A percentile compares a stretch with the other conserved stretches of the same genome.
Evolutionary conservation across 805 yeast species (phyloP).

Genomic region (Kluyveromyces dobzhanskii): DNA sequence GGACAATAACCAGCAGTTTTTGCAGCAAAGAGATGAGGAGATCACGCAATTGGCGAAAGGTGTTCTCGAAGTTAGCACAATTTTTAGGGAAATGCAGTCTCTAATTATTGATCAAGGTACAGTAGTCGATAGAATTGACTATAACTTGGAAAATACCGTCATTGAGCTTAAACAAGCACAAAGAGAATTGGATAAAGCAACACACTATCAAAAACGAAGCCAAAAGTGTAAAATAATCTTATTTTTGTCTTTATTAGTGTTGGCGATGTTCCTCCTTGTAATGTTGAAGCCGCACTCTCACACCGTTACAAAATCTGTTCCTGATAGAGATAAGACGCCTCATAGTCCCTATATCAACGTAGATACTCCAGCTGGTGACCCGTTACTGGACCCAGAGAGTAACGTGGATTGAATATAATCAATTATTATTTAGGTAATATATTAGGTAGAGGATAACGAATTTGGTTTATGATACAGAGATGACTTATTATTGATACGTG

Average conservation of each 20-base stretch:
- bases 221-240: conserved; percentile 86
- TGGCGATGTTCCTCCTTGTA: conserved; percentile 62
- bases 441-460: no score
- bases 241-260: conserved; percentile 59
- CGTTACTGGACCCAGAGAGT: not conserved
- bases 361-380: not conserved
- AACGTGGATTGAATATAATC: no score
- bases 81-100: conserved; percentile 86
- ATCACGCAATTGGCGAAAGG: conserved; percentile 90
- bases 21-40: conserved; percentile 71
- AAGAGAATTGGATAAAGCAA: conserved; percentile 67
- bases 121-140: conserved; percentile 85
- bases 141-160: conserved; percentile 75
- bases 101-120: conserved; percentile 95
- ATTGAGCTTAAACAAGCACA: conserved; percentile 70
- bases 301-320: conserved; percentile 3
- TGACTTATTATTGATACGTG: no score
- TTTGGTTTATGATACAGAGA: no score
- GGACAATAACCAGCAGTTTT: conserved; percentile 15
- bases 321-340: not conserved
- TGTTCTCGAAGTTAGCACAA: conserved; percentile 84
- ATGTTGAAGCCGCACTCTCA: conserved; percentile 60
- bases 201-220: conserved; percentile 75
- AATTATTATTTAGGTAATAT: no score
- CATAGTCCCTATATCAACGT: not conserved